These are phyloP conservation scores for Penicillium sp. DNA, from an alignment of 2,329 filamentous ascomycete species.

Conservation along the genomic window DNA sequence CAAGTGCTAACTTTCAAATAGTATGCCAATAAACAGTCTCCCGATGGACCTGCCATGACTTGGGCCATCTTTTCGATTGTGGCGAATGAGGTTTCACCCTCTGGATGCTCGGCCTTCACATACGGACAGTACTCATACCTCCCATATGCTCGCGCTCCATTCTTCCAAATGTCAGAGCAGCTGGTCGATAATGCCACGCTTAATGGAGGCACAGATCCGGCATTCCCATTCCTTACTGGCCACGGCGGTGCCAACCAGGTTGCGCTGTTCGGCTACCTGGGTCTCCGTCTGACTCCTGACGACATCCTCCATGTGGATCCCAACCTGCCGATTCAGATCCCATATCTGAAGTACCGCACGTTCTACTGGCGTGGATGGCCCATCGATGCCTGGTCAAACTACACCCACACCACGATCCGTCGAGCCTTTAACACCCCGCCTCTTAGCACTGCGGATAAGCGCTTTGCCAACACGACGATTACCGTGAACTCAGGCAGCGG, in stretches of 20 bases:
- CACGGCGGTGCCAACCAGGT: constrained; percentile 66
- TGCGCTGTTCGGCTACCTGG: constrained; percentile 62
- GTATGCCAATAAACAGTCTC: constrained; percentile 64
- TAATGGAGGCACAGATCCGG: constrained; percentile 64
- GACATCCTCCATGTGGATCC: constrained; percentile 58
- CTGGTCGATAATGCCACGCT: constrained; percentile 54
- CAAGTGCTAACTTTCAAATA: constrained; percentile 19
- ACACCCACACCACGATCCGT: constrained; percentile 59
- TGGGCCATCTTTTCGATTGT: constrained; percentile 65
- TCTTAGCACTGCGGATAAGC: constrained; percentile 50
- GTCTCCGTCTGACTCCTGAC: constrained; percentile 56
- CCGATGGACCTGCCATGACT: constrained; percentile 67
- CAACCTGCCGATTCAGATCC: constrained; percentile 60
- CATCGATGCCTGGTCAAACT: constrained; percentile 57
- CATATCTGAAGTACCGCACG: constrained; percentile 55
- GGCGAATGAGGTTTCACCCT: constrained; percentile 59
- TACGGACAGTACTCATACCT: constrained; percentile 60
- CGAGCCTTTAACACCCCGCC: constrained; percentile 44
- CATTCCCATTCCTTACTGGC: constrained; percentile 66
- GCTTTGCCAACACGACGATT: constrained; percentile 52
- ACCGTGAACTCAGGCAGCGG: constrained; percentile 53
- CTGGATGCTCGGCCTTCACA: constrained; percentile 63
- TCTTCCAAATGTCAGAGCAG: constrained; percentile 68
- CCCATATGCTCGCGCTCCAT: constrained; percentile 62
- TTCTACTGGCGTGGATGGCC: constrained; percentile 64